A percentile compares a stretch with the other conserved stretches of the same genome.
Conservation (phyloP, 2,329 filamentous ascomycete genomes). For the Magnaporthiopsis incrustans region DNA sequence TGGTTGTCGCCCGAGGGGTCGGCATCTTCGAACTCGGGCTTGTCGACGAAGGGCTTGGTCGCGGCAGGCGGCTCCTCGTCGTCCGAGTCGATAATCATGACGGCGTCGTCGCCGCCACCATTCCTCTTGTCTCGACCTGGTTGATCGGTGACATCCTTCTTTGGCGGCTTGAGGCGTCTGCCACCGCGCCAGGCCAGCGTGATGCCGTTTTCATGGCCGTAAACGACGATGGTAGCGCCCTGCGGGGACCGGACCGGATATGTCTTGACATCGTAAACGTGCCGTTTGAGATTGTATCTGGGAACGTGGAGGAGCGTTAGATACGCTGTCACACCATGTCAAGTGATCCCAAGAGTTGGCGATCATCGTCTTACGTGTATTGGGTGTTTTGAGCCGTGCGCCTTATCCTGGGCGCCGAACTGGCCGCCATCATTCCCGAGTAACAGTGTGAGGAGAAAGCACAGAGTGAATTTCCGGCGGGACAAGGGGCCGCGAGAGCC, state of each 20-base stretch:
- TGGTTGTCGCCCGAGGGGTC: conserved; percentile 33
- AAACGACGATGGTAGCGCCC: conserved; percentile 54
- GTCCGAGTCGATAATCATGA: conserved; percentile 59
- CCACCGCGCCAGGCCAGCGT: conserved; percentile 57
- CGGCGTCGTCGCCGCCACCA: conserved; percentile 40
- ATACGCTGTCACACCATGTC: neutral
- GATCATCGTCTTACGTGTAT: conserved; percentile 30
- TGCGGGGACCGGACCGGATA: conserved; percentile 56
- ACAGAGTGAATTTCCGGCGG: neutral
- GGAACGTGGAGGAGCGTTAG: conserved; percentile 1
- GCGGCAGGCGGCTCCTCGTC: conserved; percentile 37
- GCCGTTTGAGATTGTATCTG: conserved; percentile 52
- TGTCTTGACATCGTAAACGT: conserved; percentile 50
- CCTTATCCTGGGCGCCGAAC: conserved; percentile 30
- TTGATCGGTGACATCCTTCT: conserved; percentile 20
- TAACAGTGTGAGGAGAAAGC: neutral
- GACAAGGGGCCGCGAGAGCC: conserved; percentile 1
- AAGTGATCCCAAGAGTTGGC: neutral
- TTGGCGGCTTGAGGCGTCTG: conserved; percentile 43
- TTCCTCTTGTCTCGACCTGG: conserved; percentile 38
- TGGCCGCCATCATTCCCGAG: conserved; percentile 14
- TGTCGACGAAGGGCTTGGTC: conserved; percentile 35
- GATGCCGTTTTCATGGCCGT: conserved; percentile 56
- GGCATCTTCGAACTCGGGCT: conserved; percentile 50
- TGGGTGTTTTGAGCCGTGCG: conserved; percentile 41